phyloP scores from a whole-genome alignment of 2,329 filamentous ascomycete genomes.

The Fusarium sp. region DNA sequence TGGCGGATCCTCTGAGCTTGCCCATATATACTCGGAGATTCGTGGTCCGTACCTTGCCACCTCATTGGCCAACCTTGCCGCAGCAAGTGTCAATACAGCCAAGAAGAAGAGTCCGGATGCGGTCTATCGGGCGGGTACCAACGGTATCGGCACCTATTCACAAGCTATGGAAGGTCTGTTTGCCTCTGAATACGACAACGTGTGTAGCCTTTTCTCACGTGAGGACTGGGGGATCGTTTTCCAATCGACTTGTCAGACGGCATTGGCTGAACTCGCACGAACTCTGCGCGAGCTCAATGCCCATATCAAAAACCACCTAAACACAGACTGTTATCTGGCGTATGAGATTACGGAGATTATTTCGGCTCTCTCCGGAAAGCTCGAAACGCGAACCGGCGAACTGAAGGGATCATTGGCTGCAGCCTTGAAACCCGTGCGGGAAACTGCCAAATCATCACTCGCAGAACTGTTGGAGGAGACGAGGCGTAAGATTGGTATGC shows the following conservation, averaged over 20 bases:
- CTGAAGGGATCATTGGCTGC: slow-evolving; percentile 86
- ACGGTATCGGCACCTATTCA: slow-evolving; percentile 91
- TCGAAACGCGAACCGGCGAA: slow-evolving; percentile 87
- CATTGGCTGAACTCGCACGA: slow-evolving; percentile 84
- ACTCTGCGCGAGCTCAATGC: slow-evolving; percentile 90
- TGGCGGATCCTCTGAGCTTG: slow-evolving; percentile 68
- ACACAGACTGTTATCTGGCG: slow-evolving; percentile 92
- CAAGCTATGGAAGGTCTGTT: slow-evolving; percentile 90
- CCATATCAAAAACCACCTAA: slow-evolving; percentile 87
- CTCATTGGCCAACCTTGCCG: slow-evolving; percentile 86
- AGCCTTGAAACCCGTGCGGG: slow-evolving; percentile 87
- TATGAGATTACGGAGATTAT: slow-evolving; percentile 97
- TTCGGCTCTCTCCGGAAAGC: slow-evolving; percentile 79
- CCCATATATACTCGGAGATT: slow-evolving; percentile 87
- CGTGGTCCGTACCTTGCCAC: slow-evolving; percentile 87
- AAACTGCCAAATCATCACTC: slow-evolving; percentile 90
- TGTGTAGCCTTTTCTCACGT: slow-evolving; percentile 85
- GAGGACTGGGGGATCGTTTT: slow-evolving; percentile 88
- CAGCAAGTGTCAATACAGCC: slow-evolving; percentile 85
- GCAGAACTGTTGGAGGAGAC: slow-evolving; percentile 87
- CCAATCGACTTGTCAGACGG: slow-evolving; percentile 80
- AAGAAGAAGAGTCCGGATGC: slow-evolving; percentile 86
- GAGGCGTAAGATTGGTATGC: slow-evolving; percentile 72
- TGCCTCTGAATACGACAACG: slow-evolving; percentile 88
- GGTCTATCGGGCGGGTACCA: slow-evolving; percentile 88